Base-by-base conservation (phyloP, 1,284 basidiomycete genomes). In the Boletellus sp. region DNA sequence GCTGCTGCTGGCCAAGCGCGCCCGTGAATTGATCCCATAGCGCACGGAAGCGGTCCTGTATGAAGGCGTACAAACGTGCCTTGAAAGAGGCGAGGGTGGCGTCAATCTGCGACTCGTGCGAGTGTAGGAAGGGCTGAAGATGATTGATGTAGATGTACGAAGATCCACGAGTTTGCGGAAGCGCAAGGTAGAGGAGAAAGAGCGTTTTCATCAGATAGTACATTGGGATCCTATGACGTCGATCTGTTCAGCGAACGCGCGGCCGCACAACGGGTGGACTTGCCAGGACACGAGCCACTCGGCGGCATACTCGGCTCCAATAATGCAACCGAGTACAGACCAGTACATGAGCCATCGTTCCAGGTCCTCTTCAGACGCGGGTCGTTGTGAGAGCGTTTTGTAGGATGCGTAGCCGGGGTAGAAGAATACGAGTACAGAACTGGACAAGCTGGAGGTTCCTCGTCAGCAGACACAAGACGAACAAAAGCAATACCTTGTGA, bases 291-390 rank as follows among this genome's bases (percentile, higher is more conserved):
- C 72, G n/a, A 83, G 66, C 89, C 91, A 92, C 65, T 92, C 90
- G 18, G 86, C 87, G 39, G 87, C 74, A 59, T 85, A 85, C 66
- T 93, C 91, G 18, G 86, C 71, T 6, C 79, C 80, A 32, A 90
- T 76, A 54, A 92, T 80, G 63, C 83, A 85, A 0, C 88, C 91
- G 12, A 93, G 79, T 0, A 93, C 89, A 30, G 83, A 86, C 91
- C 91, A 93, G 62, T 92, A 93, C 89, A 91, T 93, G 47, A 92
- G 74, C 90, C 91, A 92, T 71, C 86, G 74, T 65, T 93, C 91
- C 7, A 93, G 75, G 28, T 90, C 86, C 42, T 78, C 82, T 60
- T 91, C 86, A 5, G 86, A 83, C 0, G 87, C 86, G 35, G 89
- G 88, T 41, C 89, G 77, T 63, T 87, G 85, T 43, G 85, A 86